phyloP scores from a whole-genome alignment of 2,329 filamentous ascomycete species.

The Aureobasidium musti region DNA sequence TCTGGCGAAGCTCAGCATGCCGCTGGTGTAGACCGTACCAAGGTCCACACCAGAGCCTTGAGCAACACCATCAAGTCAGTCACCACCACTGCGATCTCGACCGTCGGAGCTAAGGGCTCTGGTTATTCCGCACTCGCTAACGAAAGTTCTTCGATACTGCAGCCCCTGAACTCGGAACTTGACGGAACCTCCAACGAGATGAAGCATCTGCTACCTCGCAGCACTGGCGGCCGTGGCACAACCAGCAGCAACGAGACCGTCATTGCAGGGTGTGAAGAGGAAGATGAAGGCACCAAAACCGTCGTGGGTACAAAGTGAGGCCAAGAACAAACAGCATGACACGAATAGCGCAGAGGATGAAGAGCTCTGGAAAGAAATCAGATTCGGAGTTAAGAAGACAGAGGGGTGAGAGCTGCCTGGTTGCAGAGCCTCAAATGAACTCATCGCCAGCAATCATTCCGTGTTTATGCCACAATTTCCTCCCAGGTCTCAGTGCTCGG shows the following conservation, averaged over 20 bases:
- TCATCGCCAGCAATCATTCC: not conserved
- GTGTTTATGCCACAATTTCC: not conserved
- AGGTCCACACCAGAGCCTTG: not conserved
- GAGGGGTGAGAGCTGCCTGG: not conserved
- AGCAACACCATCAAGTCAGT: not conserved
- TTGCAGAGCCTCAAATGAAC: not conserved
- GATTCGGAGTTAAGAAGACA: slow-evolving; percentile 1
- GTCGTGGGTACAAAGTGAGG: not conserved
- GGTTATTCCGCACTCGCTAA: slow-evolving; percentile 12
- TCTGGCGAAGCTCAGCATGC: not conserved
- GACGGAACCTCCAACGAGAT: not conserved
- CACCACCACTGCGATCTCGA: not conserved
- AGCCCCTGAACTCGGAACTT: not conserved
- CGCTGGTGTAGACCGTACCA: not conserved
- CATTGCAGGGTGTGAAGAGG: slow-evolving; percentile 11
- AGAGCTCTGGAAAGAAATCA: slow-evolving; percentile 7
- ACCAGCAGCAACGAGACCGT: not conserved
- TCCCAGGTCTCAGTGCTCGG: not conserved
- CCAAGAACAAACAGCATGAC: not conserved
- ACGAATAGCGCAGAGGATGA: not conserved
- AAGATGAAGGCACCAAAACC: not conserved
- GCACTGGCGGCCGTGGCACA: not conserved
- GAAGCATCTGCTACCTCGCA: not conserved
- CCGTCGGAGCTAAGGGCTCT: not conserved
- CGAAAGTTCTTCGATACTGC: not conserved